A percentile compares a stretch with the other conserved stretches of the same genome.
phyloP scores from a whole-genome alignment of 345 rosid genomes.

The Boechera divaricarpa region DNA sequence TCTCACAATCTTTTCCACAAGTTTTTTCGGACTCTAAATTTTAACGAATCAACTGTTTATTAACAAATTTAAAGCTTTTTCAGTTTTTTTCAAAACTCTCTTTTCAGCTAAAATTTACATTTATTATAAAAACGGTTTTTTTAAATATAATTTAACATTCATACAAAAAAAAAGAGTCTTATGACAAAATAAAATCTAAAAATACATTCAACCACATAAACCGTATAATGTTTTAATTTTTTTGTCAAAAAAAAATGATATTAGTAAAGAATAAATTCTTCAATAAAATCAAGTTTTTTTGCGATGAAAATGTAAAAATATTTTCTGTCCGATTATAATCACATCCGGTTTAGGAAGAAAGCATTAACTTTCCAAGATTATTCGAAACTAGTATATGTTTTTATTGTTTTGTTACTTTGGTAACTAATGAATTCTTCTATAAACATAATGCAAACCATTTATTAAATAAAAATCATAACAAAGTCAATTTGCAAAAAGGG shows the following conservation, averaged over 20 bases:
- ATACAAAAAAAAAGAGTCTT: no score
- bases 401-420: not conserved
- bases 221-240: not conserved
- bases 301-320: not conserved
- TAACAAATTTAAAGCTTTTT: no score
- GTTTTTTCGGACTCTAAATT: no score
- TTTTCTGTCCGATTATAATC: not conserved
- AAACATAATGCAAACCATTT: constrained; percentile 10
- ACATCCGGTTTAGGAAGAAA: no score
- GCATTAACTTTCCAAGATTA: not conserved
- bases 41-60: no score
- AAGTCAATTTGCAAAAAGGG: constrained; percentile 14
- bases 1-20: no score
- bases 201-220: not conserved
- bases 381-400: not conserved
- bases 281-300: no score
- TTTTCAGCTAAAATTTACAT: no score
- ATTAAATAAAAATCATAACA: not conserved
- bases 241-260: no score
- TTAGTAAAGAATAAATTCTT: not conserved
- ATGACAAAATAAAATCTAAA: not conserved
- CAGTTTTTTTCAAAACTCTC: no score
- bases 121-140: no score
- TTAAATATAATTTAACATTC: no score
- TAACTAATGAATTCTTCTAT: not conserved